These are phyloP conservation scores for Thelephora terrestris DNA, from an alignment of 1,284 basidiomycete genomes.

Conservation along the genomic window DNA sequence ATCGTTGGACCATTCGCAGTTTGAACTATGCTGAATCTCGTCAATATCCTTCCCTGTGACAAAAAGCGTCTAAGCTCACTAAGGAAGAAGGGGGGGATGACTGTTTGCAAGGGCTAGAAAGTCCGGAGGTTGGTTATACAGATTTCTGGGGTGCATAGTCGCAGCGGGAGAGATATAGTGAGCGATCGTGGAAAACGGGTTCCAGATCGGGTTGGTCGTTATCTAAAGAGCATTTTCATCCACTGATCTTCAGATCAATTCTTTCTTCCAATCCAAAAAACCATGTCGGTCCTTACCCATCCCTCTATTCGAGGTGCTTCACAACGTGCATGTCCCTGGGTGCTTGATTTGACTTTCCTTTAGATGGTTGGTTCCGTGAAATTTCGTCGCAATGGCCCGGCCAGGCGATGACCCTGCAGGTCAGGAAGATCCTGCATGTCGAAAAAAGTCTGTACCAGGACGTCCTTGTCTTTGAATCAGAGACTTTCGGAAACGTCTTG, in stretches of 20 bases:
- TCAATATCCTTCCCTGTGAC: neutral
- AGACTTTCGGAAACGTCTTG: constrained; percentile 93
- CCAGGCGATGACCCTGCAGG: constrained; percentile 91
- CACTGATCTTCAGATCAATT: neutral
- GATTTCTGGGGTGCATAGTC: constrained; percentile 54
- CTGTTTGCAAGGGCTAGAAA: constrained; percentile 50
- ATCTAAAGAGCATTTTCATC: neutral
- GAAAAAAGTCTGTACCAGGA: constrained; percentile 94
- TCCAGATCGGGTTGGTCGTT: neutral
- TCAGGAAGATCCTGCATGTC: constrained; percentile 91
- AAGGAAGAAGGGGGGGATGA: constrained; percentile 49
- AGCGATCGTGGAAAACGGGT: neutral
- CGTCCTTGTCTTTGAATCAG: constrained; percentile 92
- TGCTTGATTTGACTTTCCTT: neutral
- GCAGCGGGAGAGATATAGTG: neutral
- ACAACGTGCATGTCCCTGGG: neutral
- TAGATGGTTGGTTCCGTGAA: constrained; percentile 98
- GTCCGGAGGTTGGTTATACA: constrained; percentile 47
- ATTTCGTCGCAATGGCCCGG: constrained; percentile 97
- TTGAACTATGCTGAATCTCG: constrained; percentile 21
- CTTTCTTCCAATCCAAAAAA: neutral
- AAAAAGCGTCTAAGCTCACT: constrained; percentile 33
- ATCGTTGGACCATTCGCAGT: constrained; percentile 36
- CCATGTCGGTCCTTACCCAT: constrained; percentile 29
- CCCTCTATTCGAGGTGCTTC: constrained; percentile 27